These are phyloP conservation scores for Daedaleopsis sinensis DNA, from an alignment of 768 basidiomycete genomes.

Conservation along the genomic window DNA sequence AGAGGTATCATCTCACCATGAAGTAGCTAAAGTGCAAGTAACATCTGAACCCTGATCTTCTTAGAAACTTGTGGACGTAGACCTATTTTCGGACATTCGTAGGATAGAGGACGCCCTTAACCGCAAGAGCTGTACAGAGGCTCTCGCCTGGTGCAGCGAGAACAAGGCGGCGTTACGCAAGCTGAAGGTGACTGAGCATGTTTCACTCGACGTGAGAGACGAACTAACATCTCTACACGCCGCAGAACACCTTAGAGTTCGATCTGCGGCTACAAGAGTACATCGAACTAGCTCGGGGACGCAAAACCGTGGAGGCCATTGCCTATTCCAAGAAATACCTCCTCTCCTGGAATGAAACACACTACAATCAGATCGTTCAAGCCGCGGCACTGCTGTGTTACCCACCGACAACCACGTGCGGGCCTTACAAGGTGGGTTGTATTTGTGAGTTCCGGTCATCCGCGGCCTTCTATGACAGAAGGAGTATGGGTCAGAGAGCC, in stretches of 20 bases:
- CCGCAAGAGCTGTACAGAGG: slow-evolving; percentile 81
- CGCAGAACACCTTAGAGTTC: slow-evolving; percentile 92
- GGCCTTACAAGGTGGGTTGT: slow-evolving; percentile 72
- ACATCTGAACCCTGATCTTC: not conserved
- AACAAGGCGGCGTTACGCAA: slow-evolving; percentile 92
- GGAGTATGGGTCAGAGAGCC: no score
- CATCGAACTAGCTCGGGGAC: slow-evolving; percentile 82
- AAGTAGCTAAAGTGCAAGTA: not conserved
- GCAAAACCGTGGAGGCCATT: slow-evolving; percentile 76
- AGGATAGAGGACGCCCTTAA: slow-evolving; percentile 83
- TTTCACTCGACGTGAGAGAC: not conserved
- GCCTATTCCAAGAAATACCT: slow-evolving; percentile 83
- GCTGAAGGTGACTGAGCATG: slow-evolving; percentile 60
- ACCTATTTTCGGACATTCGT: slow-evolving; percentile 86
- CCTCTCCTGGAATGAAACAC: slow-evolving; percentile 79
- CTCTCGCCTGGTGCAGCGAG: slow-evolving; percentile 94
- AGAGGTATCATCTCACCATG: slow-evolving; percentile 51
- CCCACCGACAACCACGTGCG: slow-evolving; percentile 67
- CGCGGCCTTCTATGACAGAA: no score
- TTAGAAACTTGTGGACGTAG: slow-evolving; percentile 87
- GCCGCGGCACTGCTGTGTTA: slow-evolving; percentile 80
- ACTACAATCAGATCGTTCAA: slow-evolving; percentile 74
- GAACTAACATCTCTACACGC: not conserved
- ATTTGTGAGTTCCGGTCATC: no score
- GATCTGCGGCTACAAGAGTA: slow-evolving; percentile 95